phyloP scores from a whole-genome alignment of 2,329 filamentous ascomycete genomes.

The Allantophomopsis lycopodina region DNA sequence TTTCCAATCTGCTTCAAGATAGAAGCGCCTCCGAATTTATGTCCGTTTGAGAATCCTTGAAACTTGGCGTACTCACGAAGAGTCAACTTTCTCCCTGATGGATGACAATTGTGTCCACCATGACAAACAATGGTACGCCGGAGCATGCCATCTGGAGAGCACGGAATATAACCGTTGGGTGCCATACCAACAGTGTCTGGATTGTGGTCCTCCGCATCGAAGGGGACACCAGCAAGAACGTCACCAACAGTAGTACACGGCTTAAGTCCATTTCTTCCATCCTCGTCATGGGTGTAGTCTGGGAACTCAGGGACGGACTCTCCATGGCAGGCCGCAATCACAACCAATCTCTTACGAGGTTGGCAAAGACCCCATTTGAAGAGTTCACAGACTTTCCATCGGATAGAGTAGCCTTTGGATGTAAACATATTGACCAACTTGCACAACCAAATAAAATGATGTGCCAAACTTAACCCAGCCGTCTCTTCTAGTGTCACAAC shows the following conservation, averaged over 20 bases:
- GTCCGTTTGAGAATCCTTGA: slow-evolving; percentile 52
- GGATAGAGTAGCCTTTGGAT: slow-evolving; percentile 49
- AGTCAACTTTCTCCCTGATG: slow-evolving; percentile 51
- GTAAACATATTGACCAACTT: slow-evolving; percentile 51
- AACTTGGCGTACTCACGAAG: slow-evolving; percentile 53
- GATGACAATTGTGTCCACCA: slow-evolving; percentile 50
- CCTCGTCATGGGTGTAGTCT: slow-evolving; percentile 37
- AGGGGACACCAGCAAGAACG: slow-evolving; percentile 9
- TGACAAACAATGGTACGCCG: slow-evolving; percentile 50
- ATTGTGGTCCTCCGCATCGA: slow-evolving; percentile 24
- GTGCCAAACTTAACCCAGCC: slow-evolving; percentile 38
- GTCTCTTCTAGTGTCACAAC: slow-evolving; percentile 72
- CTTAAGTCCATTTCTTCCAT: slow-evolving; percentile 19
- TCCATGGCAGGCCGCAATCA: slow-evolving; percentile 49
- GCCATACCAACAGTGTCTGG: slow-evolving; percentile 14
- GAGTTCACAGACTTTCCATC: slow-evolving; percentile 48
- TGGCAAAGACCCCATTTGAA: slow-evolving; percentile 26
- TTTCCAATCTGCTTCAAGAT: slow-evolving; percentile 62
- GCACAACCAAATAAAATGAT: not conserved
- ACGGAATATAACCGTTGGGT: slow-evolving; percentile 14
- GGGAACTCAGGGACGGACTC: slow-evolving; percentile 58
- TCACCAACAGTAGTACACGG: slow-evolving; percentile 30
- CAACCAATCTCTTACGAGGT: slow-evolving; percentile 28
- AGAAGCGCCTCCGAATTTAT: slow-evolving; percentile 35
- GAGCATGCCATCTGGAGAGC: slow-evolving; percentile 32